Percentiles rank a stretch among this genome's conserved stretches.
phyloP scores from a whole-genome alignment of 2,329 filamentous ascomycete genomes.

The Fusarium abutilonis region DNA sequence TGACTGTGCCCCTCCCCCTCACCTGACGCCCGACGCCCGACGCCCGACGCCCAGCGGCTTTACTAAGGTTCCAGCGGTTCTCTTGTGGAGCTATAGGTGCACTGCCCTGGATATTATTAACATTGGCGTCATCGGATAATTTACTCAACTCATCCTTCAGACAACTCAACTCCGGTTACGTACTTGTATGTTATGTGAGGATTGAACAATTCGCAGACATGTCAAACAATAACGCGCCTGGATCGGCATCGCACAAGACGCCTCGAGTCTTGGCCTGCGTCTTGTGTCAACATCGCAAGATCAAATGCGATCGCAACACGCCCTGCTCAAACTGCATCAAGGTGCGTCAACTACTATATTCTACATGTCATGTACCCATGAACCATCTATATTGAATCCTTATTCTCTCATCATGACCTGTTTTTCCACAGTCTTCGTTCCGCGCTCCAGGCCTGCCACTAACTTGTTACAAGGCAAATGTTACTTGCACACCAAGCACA shows the following conservation, averaged over 20 bases:
- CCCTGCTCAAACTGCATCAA: slow-evolving; percentile 70
- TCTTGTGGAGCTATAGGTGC: slow-evolving; percentile 21
- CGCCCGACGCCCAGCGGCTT: slow-evolving; percentile 10
- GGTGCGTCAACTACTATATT: slow-evolving; percentile 51
- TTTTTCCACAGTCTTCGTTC: neutral
- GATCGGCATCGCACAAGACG: slow-evolving; percentile 50
- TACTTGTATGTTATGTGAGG: slow-evolving; percentile 48
- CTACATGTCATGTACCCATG: neutral
- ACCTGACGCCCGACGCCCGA: slow-evolving; percentile 16
- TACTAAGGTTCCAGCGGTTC: slow-evolving; percentile 17
- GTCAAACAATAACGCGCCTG: slow-evolving; percentile 47
- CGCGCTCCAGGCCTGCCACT: neutral
- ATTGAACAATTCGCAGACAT: slow-evolving; percentile 42
- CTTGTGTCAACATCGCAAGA: slow-evolving; percentile 69
- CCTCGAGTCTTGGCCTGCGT: slow-evolving; percentile 63
- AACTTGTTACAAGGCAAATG: slow-evolving; percentile 60
- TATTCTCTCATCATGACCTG: neutral
- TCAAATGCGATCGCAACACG: slow-evolving; percentile 68
- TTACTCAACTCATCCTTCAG: slow-evolving; percentile 18
- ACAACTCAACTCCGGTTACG: slow-evolving; percentile 4
- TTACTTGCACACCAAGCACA: slow-evolving; percentile 67
- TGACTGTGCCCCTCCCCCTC: slow-evolving; percentile 38
- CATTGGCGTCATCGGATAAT: slow-evolving; percentile 37
- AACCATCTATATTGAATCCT: neutral
- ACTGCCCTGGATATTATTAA: neutral